Evolutionary conservation across 179 eudicot genomes (phyloP).

Genomic region (Silene noctiflora): DNA sequence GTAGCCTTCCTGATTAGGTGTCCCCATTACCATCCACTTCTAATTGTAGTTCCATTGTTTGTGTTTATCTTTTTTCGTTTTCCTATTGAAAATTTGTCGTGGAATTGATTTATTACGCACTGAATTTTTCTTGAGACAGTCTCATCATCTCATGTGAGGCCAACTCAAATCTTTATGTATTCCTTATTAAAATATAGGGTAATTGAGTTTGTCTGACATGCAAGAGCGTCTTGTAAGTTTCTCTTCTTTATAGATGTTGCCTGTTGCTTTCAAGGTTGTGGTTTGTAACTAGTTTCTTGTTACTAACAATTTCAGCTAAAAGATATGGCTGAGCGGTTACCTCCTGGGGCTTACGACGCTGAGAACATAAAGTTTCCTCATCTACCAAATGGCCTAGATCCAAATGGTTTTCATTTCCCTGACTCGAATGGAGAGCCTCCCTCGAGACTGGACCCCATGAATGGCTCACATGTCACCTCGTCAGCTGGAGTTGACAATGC

Average conservation of each 20-base stretch:
- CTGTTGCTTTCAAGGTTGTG: slow-evolving; percentile 9
- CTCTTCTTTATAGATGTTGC: neutral
- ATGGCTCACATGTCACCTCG: slow-evolving; percentile 32
- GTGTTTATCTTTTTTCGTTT: too few species aligned
- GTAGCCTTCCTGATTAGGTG: neutral
- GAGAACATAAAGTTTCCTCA: slow-evolving; percentile 46
- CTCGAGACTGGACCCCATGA: slow-evolving; percentile 29
- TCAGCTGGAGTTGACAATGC: slow-evolving; percentile 31
- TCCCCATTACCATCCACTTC: neutral
- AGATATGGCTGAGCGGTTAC: slow-evolving; percentile 90
- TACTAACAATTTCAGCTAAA: slow-evolving; percentile 52
- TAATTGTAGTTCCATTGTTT: neutral
- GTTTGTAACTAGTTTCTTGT: neutral
- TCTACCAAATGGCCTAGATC: slow-evolving; percentile 59
- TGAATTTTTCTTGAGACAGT: too few species aligned
- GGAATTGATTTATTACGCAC: too few species aligned
- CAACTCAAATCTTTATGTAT: too few species aligned
- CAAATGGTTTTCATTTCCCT: slow-evolving; percentile 48
- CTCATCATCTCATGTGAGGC: too few species aligned
- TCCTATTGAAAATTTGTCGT: too few species aligned
- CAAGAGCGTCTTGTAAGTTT: too few species aligned
- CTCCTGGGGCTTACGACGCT: slow-evolving; percentile 72
- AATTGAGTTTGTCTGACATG: too few species aligned
- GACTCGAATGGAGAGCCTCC: slow-evolving; percentile 46
- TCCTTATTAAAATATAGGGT: too few species aligned